phyloP scores from a whole-genome alignment of 441 rosid species.

The Breynia disticha region DNA sequence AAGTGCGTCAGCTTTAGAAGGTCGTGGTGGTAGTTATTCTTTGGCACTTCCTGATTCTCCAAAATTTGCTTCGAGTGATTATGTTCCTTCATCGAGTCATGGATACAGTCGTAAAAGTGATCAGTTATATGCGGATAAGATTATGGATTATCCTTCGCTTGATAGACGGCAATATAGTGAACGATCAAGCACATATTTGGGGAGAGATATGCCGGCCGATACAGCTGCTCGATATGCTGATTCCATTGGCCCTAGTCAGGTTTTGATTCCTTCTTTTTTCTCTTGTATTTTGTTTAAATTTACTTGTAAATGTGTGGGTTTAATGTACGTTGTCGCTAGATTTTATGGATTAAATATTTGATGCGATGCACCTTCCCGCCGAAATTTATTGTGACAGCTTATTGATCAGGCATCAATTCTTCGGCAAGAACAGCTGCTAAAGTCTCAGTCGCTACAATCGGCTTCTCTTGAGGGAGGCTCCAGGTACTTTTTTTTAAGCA shows the following conservation, averaged over 20 bases:
- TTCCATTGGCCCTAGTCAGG: slow-evolving; percentile 72
- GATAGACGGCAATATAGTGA: slow-evolving; percentile 82
- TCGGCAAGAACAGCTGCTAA: slow-evolving; percentile 77
- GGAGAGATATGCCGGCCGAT: slow-evolving; percentile 76
- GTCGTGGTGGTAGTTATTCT: slow-evolving; percentile 57
- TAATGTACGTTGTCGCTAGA: background rate
- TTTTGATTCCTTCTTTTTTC: slow-evolving; percentile 15
- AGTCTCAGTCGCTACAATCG: slow-evolving; percentile 66
- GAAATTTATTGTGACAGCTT: slow-evolving; percentile 33
- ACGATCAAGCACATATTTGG: slow-evolving; percentile 49
- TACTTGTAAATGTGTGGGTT: background rate
- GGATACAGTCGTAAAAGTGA: slow-evolving; percentile 71
- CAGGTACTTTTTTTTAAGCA: slow-evolving; percentile 48
- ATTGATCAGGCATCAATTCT: slow-evolving; percentile 71
- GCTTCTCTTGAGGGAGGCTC: slow-evolving; percentile 59
- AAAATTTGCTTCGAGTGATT: slow-evolving; percentile 61
- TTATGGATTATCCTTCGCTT: slow-evolving; percentile 55
- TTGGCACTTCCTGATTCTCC: slow-evolving; percentile 72
- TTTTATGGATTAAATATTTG: background rate
- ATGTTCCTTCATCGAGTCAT: slow-evolving; percentile 57
- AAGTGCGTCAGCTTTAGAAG: slow-evolving; percentile 54
- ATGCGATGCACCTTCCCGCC: slow-evolving; percentile 5
- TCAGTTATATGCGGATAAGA: slow-evolving; percentile 63
- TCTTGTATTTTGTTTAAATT: background rate
- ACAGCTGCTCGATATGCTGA: slow-evolving; percentile 59